These are phyloP conservation scores for Hibiscus syriacus DNA, from an alignment of 345 rosid genomes.

Conservation along the genomic window DNA sequence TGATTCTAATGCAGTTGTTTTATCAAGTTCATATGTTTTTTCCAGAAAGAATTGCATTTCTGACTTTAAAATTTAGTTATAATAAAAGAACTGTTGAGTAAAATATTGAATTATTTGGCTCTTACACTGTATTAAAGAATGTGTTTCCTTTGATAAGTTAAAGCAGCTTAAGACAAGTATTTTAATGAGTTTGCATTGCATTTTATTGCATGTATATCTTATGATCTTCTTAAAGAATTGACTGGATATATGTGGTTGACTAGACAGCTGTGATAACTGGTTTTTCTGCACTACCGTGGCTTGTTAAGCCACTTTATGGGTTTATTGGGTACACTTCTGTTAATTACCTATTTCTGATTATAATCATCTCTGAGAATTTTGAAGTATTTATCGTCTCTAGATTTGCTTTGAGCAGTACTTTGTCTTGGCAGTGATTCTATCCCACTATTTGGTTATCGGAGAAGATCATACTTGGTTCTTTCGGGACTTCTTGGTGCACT, in stretches of 20 bases:
- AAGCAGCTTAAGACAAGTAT: neutral
- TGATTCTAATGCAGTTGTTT: neutral
- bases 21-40: neutral
- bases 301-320: slow-evolving; percentile 84
- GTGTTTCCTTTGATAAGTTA: neutral
- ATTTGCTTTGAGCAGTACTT: neutral
- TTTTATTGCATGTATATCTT: slow-evolving; percentile 4
- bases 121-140: neutral
- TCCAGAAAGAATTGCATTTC: neutral
- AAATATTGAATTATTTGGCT: neutral
- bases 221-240: slow-evolving; percentile 29
- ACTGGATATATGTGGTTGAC: slow-evolving; percentile 41
- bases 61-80: neutral
- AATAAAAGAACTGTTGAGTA: neutral
- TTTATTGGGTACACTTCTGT: slow-evolving; percentile 61
- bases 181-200: neutral
- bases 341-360: neutral
- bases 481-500: slow-evolving; percentile 95
- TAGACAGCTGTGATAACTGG: slow-evolving; percentile 97
- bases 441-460: slow-evolving; percentile 88
- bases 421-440: slow-evolving; percentile 61
- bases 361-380: neutral
- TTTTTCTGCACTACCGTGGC: slow-evolving; percentile 96
- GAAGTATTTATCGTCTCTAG: slow-evolving; percentile 7
- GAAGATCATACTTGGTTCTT: slow-evolving; percentile 91